phyloP scores from a whole-genome alignment of 352 stramenopile genomes.

The Phytophthora vignae region DNA sequence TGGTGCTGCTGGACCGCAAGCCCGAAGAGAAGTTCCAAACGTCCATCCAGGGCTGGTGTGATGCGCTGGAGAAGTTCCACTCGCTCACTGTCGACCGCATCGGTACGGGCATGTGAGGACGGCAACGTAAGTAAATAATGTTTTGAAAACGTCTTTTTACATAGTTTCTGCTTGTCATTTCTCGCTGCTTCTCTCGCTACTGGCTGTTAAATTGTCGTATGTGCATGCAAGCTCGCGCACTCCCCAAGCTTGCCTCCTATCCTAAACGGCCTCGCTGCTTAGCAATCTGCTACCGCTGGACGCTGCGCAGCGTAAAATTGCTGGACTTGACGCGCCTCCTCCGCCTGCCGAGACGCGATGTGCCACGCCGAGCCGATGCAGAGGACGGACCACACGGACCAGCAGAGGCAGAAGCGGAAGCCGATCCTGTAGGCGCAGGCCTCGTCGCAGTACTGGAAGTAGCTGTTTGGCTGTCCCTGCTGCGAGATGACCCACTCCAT shows the following conservation, averaged over 20 bases:
- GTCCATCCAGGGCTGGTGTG: slow-evolving; percentile 69
- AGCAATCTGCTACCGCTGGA: slow-evolving; percentile 36
- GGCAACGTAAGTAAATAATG: slow-evolving; percentile 4
- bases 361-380: slow-evolving; percentile 72
- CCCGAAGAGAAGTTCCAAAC: slow-evolving; percentile 78
- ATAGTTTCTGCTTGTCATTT: slow-evolving; percentile 20
- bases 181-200: slow-evolving; percentile 23
- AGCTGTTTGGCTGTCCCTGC: slow-evolving; percentile 61
- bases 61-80: slow-evolving; percentile 77
- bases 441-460: slow-evolving; percentile 82
- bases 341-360: slow-evolving; percentile 58
- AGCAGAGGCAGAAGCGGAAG: slow-evolving; percentile 86
- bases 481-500: slow-evolving; percentile 85
- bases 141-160: slow-evolving; percentile 32
- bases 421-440: slow-evolving; percentile 82
- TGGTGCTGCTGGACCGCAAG: slow-evolving; percentile 75
- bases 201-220: slow-evolving; percentile 32
- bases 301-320: slow-evolving; percentile 61
- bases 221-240: slow-evolving; percentile 14
- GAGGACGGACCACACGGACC: slow-evolving; percentile 82
- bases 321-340: slow-evolving; percentile 63
- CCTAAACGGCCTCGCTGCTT: slow-evolving; percentile 21
- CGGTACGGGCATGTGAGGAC: slow-evolving; percentile 46
- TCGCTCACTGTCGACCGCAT: slow-evolving; percentile 70
- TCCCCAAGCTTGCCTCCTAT: slow-evolving; percentile 14